These are phyloP conservation scores for Isoetes taiwanensis DNA, from an alignment of 75 land plant species.

Conservation along the genomic window DNA sequence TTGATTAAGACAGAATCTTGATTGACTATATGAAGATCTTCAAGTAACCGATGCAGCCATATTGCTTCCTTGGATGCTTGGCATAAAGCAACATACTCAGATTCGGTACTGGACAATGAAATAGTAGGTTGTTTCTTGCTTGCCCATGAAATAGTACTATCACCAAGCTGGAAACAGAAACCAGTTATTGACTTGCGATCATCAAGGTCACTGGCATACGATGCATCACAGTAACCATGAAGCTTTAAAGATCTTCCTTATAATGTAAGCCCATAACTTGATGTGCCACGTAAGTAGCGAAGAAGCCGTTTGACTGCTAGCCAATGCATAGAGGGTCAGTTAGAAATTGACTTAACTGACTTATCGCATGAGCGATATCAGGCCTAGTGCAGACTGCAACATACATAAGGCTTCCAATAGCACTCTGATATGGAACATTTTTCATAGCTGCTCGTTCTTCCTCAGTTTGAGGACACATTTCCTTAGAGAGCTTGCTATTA, in stretches of 20 bases:
- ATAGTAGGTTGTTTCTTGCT: conserved; percentile 22
- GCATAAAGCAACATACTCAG: conserved; percentile 24
- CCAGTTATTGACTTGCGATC: conserved; percentile 13
- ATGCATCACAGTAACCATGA: too few species aligned
- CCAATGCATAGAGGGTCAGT: too few species aligned
- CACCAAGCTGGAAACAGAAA: conserved; percentile 12
- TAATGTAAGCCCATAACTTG: too few species aligned
- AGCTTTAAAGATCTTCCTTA: too few species aligned
- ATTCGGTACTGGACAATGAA: conserved; percentile 15
- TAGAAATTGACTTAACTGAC: too few species aligned
- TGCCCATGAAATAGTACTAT: conserved; percentile 15
- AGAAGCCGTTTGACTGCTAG: too few species aligned
- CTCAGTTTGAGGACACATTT: background rate
- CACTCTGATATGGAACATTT: too few species aligned
- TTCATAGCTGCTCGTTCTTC: too few species aligned
- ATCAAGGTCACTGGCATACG: conserved; percentile 12
- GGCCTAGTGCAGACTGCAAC: too few species aligned
- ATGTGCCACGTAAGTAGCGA: too few species aligned
- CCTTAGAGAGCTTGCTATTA: background rate
- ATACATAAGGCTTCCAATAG: too few species aligned
- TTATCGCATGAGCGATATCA: too few species aligned
- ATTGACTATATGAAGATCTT: background rate
- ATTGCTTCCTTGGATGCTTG: conserved; percentile 8
- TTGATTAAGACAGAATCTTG: conserved; percentile 4
- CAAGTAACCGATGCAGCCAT: conserved; percentile 17